Base-by-base conservation (phyloP, 371 early-diverging fungal species). In the Actinomortierella ambigua region DNA sequence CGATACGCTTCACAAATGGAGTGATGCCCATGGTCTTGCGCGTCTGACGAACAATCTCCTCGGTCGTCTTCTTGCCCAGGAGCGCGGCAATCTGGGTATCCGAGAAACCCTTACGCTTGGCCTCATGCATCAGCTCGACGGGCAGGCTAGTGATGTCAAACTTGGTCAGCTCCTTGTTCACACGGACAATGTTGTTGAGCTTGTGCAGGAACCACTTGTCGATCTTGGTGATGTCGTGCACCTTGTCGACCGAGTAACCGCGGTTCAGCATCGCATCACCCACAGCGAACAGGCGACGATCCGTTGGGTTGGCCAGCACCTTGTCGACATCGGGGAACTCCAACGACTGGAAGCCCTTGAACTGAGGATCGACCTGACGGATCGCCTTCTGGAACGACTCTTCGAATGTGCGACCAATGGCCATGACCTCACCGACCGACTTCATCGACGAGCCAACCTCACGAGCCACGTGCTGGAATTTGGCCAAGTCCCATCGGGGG, bases 361-460 rank as follows among this genome's bases (percentile, higher is more conserved):
- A 90, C 54, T 81, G 75, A 27, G 85, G 85, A 59, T 91, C 92
- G 7, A 89, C 88, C 50, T 84, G 84, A 49, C 93, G 90, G 59
- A 91, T 90, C 40, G 93, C 93, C 85, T 97, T 95, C 76, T 97
- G 96, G 68, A 97, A 77, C 34, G 87, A 85, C 77, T 97, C 98
- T 77, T 97, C 98, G 65, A 93, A 97, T 1, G 95, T 95, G 49
- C 96, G 88, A 23, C 96, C 97, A 59, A 97, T 94, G 7, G 95
- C 94, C 98, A 97, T 97, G 53, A 96, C 95, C 73, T 97, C 98
- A 68, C 98, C 98, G 4, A 97, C 96, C 67, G 89, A 88, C 80
- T 97, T 97, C 98, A 96, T 96, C 43, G 87, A 81, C 27, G 90
- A 89, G 15, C 94, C 93, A 51, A 95, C 85, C 43, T 90, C 85